A percentile compares a stretch with the other conserved stretches of the same genome.
phyloP scores from a whole-genome alignment of 176 grass and related monocot genomes.

The Alopecurus myosuroides region DNA sequence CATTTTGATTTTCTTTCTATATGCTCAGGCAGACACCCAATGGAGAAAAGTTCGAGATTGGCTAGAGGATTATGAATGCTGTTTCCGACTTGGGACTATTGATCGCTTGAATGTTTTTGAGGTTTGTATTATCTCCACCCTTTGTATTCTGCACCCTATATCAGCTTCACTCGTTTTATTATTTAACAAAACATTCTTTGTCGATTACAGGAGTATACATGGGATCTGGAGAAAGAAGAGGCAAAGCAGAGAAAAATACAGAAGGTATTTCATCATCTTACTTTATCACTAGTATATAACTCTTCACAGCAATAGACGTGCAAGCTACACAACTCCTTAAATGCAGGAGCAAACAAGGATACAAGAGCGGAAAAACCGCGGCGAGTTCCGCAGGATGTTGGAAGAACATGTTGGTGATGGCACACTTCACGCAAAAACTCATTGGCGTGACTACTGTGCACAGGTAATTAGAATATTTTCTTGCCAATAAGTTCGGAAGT shows the following conservation, averaged over 20 bases:
- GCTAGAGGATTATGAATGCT: conserved; percentile 86
- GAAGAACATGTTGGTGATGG: conserved; percentile 71
- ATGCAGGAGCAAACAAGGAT: conserved; percentile 68
- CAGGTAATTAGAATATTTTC: conserved; percentile 51
- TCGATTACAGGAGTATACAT: conserved; percentile 55
- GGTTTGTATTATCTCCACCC: conserved; percentile 40
- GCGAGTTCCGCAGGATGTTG: conserved; percentile 81
- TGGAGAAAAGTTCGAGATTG: conserved; percentile 96
- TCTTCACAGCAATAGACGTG: neutral
- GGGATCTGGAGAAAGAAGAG: conserved; percentile 16
- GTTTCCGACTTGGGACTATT: conserved; percentile 75
- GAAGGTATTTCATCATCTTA: conserved; percentile 48
- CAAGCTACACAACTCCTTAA: neutral
- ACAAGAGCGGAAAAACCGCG: conserved; percentile 85
- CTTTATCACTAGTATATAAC: neutral
- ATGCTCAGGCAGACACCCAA: conserved; percentile 54
- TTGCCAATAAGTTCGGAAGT: neutral
- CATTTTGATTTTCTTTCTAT: neutral
- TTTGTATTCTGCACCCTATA: neutral
- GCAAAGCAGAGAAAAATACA: conserved; percentile 63
- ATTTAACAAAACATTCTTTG: conserved; percentile 15
- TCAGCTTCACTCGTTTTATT: neutral
- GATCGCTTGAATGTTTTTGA: conserved; percentile 86
- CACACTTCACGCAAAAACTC: conserved; percentile 79
- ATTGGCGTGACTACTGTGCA: conserved; percentile 80